Evolutionary conservation across 306 rosid genomes (phyloP).

Genomic region (Corylus americana): DNA sequence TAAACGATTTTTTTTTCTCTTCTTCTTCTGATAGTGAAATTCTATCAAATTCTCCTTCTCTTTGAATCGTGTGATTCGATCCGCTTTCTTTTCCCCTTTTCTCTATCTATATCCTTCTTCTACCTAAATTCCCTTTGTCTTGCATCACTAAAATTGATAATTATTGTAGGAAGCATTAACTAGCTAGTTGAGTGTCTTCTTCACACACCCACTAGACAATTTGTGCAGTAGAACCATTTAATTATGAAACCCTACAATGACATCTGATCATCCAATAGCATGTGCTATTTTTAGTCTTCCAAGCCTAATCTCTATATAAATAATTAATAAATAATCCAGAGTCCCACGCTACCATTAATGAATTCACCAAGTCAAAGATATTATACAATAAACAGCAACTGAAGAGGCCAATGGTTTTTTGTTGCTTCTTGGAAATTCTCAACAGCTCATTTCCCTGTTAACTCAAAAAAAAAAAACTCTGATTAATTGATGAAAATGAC

Average conservation of each 20-base stretch:
- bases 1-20: too few species aligned
- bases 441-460: constrained; percentile 26
- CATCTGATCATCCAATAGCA: constrained; percentile 32
- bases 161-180: background rate
- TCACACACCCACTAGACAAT: constrained; percentile 2
- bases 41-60: too few species aligned
- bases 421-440: constrained; percentile 36
- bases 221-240: constrained; percentile 1
- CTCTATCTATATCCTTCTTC: too few species aligned
- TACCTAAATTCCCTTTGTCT: too few species aligned
- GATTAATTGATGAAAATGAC: constrained; percentile 32
- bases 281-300: constrained; percentile 28
- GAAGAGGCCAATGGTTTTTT: constrained; percentile 19
- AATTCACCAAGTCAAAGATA: constrained; percentile 28
- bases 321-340: background rate
- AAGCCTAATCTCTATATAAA: constrained; percentile 22
- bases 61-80: too few species aligned
- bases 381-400: constrained; percentile 3
- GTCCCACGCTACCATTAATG: constrained; percentile 12
- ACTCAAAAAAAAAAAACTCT: background rate
- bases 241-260: constrained; percentile 17
- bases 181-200: constrained; percentile 8
- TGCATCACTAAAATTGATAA: background rate
- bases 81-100: too few species aligned
- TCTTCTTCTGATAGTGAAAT: too few species aligned